Percentiles rank a stretch among this genome's conserved stretches.
phyloP scores from a whole-genome alignment of 2,329 filamentous ascomycete genomes.

The Xylaria sp. region DNA sequence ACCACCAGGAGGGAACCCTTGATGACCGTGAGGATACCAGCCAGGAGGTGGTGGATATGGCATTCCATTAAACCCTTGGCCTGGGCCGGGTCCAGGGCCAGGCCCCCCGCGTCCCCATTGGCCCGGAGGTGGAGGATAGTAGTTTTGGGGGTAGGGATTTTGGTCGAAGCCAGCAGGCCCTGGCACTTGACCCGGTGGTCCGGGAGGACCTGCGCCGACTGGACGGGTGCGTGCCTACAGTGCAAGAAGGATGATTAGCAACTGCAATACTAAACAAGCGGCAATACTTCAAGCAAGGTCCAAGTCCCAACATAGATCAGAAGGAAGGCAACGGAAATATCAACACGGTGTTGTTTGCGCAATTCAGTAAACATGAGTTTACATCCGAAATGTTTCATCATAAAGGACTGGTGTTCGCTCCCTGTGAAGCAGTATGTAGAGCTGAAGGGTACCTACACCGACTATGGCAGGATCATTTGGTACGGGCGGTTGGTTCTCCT shows the following conservation, averaged over 20 bases:
- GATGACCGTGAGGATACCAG: slow-evolving; percentile 83
- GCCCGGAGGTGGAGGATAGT: slow-evolving; percentile 64
- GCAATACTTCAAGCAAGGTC: slow-evolving; percentile 25
- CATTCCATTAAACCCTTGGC: slow-evolving; percentile 76
- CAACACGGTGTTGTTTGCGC: slow-evolving; percentile 94
- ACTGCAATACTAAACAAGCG: slow-evolving; percentile 10
- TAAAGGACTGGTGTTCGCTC: slow-evolving; percentile 51
- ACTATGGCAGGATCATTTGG: slow-evolving; percentile 97
- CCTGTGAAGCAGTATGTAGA: slow-evolving; percentile 11
- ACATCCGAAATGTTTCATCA: slow-evolving; percentile 99
- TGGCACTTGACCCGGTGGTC: slow-evolving; percentile 41
- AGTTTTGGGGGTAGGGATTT: slow-evolving; percentile 59
- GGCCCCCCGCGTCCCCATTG: slow-evolving; percentile 66
- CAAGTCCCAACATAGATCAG: slow-evolving; percentile 69
- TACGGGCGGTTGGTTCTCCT: slow-evolving; percentile 80
- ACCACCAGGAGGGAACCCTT: slow-evolving; percentile 76
- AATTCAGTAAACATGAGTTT: slow-evolving; percentile 86
- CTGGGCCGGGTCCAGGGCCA: slow-evolving; percentile 67
- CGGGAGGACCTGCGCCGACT: slow-evolving; percentile 44
- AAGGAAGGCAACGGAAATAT: slow-evolving; percentile 99
- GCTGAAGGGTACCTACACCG: slow-evolving; percentile 77
- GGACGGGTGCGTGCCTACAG: slow-evolving; percentile 55
- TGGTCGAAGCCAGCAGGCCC: slow-evolving; percentile 57
- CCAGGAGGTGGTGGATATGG: slow-evolving; percentile 81
- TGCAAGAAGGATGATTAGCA: slow-evolving; percentile 45